Conservation (phyloP, 83 land plant genomes). For the Diphasiastrum complanatum region DNA sequence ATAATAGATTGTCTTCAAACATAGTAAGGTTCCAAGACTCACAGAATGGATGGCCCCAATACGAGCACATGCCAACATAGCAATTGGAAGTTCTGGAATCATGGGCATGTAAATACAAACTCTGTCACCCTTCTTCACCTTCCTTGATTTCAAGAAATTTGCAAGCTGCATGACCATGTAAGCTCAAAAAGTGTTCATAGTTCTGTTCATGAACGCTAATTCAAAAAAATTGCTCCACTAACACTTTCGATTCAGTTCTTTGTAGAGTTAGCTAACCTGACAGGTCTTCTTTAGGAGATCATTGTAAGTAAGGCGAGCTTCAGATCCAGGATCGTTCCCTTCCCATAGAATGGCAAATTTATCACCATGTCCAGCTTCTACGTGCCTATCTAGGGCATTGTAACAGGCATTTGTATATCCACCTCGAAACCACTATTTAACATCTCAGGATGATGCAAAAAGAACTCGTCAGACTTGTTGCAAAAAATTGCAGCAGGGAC, state of each 20-base stretch:
- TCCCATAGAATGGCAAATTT: conserved; percentile 22
- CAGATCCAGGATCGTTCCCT: conserved; percentile 19
- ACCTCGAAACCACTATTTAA: conserved; percentile 33
- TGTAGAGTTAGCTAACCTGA: conserved; percentile 16
- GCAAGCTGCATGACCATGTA: conserved; percentile 12
- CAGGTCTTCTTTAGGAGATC: conserved; percentile 16
- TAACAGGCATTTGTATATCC: conserved; percentile 29
- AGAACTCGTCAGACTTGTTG: not conserved
- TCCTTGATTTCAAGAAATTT: conserved; percentile 15
- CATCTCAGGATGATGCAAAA: no score
- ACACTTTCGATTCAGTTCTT: not conserved
- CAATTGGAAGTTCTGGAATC: conserved; percentile 25
- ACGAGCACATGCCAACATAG: conserved; percentile 34
- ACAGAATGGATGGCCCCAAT: conserved; percentile 33
- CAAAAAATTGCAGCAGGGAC: not conserved
- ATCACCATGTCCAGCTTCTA: conserved; percentile 20
- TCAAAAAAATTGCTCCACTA: not conserved
- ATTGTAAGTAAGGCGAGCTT: conserved; percentile 11
- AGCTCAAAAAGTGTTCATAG: not conserved
- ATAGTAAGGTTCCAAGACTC: no score
- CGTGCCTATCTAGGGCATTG: conserved; percentile 28
- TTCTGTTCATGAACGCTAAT: not conserved
- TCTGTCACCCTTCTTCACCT: conserved; percentile 25
- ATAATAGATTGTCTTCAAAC: no score
- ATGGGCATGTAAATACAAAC: conserved; percentile 33